These are phyloP conservation scores for Trypanosoma rangeli DNA, from an alignment of 208 protist species.

Conservation along the genomic window DNA sequence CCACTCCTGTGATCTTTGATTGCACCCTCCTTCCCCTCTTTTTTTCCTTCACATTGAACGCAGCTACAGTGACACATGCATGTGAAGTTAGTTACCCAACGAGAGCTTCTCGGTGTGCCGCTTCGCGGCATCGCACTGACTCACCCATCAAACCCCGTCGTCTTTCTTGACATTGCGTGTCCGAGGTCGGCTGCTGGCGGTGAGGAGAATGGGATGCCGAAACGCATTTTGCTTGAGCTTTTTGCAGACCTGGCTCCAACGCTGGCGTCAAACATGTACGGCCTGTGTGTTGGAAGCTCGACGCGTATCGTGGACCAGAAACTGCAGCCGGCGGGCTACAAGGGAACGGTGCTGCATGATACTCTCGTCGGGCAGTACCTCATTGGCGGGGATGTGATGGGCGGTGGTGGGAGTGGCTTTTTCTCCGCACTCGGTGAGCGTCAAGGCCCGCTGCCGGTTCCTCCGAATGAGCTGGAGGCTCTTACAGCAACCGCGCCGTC, in stretches of 20 bases:
- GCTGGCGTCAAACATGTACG: slow-evolving; percentile 25
- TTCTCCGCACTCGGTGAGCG: slow-evolving; percentile 27
- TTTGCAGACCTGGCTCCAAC: slow-evolving; percentile 30
- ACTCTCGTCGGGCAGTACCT: slow-evolving; percentile 27
- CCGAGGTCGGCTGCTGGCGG: background rate
- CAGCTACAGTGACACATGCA: slow-evolving; percentile 2
- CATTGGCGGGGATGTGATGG: slow-evolving; percentile 37
- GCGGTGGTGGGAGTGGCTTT: slow-evolving; percentile 19
- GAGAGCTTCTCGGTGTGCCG: slow-evolving; percentile 24
- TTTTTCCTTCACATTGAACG: background rate
- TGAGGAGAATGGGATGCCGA: background rate
- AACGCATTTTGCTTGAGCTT: slow-evolving; percentile 35
- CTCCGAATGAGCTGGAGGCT: slow-evolving; percentile 20
- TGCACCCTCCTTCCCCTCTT: slow-evolving; percentile 24
- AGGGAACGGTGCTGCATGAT: slow-evolving; percentile 26
- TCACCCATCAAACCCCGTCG: slow-evolving; percentile 28
- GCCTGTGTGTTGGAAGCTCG: slow-evolving; percentile 26
- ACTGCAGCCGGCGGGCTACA: slow-evolving; percentile 29
- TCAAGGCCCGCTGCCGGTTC: slow-evolving; percentile 24
- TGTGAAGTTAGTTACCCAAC: slow-evolving; percentile 2
- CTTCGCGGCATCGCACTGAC: slow-evolving; percentile 30
- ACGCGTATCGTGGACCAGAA: slow-evolving; percentile 26
- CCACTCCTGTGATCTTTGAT: slow-evolving; percentile 23
- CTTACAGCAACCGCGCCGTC: slow-evolving; percentile 6
- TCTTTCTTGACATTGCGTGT: slow-evolving; percentile 29